Conservation (phyloP, 495 filamentous ascomycete species). For the Penicillium parvum region DNA sequence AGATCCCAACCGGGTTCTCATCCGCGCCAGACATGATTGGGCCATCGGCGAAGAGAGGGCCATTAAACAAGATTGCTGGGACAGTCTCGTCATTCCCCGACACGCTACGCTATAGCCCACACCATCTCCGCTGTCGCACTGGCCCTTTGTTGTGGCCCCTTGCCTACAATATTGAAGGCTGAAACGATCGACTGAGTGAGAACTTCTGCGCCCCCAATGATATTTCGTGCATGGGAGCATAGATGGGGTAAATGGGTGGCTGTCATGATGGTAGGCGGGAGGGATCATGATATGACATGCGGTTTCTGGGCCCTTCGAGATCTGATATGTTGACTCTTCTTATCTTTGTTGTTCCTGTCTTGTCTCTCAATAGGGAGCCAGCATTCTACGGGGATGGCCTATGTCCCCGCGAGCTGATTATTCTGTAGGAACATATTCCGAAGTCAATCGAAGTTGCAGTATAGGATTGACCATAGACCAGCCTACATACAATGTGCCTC, state of each 20-base stretch:
- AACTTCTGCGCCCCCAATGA: conserved; percentile 1
- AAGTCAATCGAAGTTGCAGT: no score
- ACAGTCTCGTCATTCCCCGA: conserved; percentile 11
- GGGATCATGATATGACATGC: conserved; percentile 3
- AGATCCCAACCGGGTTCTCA: conserved; percentile 1
- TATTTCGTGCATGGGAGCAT: neutral
- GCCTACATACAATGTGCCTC: no score
- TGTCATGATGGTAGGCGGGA: neutral
- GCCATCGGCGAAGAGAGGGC: conserved; percentile 10
- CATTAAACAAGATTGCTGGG: conserved; percentile 20
- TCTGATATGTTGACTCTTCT: conserved; percentile 12
- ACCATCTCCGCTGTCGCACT: conserved; percentile 12
- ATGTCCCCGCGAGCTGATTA: no score
- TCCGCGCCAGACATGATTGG: conserved; percentile 9
- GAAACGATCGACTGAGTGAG: conserved; percentile 14
- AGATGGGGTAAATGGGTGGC: conserved; percentile 2
- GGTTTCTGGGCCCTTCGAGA: conserved; percentile 8
- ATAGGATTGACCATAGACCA: no score
- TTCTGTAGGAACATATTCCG: no score
- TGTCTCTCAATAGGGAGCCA: no score
- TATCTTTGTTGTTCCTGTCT: neutral
- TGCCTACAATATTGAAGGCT: conserved; percentile 12
- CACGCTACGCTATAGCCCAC: no score
- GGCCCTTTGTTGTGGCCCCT: conserved; percentile 17
- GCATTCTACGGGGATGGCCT: no score